Conservation (phyloP, 441 rosid species). For the Erodium texanum region DNA sequence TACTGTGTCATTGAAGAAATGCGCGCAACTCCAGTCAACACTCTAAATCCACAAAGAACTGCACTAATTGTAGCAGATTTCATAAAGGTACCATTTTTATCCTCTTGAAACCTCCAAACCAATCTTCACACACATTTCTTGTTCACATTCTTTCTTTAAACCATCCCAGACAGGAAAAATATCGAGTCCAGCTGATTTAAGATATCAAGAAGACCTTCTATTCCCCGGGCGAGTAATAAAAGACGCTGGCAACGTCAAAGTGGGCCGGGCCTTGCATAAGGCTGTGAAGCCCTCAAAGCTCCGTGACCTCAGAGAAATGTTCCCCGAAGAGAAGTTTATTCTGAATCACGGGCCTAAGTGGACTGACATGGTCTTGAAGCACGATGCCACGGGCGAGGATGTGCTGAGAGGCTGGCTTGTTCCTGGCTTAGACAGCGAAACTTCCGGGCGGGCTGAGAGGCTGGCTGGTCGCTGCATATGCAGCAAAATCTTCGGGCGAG, state of each 20-base stretch:
- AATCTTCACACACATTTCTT: background rate
- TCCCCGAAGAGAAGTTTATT: constrained; percentile 69
- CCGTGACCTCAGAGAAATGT: constrained; percentile 42
- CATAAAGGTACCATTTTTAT: constrained; percentile 43
- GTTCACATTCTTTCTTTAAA: too few relatives aligned
- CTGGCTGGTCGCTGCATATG: constrained; percentile 35
- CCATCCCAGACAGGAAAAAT: constrained; percentile 56
- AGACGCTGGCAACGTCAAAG: constrained; percentile 81
- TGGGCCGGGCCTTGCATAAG: constrained; percentile 63
- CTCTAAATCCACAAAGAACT: constrained; percentile 85
- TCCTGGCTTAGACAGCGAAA: too few relatives aligned
- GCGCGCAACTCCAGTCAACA: constrained; percentile 75
- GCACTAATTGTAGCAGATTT: constrained; percentile 83
- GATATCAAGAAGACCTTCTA: constrained; percentile 63
- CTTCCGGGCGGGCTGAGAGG: constrained; percentile 34
- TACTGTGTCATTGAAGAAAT: constrained; percentile 71
- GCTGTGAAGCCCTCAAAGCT: constrained; percentile 62
- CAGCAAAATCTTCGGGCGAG: too few relatives aligned
- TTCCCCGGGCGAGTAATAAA: constrained; percentile 71
- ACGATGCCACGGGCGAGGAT: constrained; percentile 77
- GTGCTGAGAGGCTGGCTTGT: constrained; percentile 84
- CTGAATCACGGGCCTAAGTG: constrained; percentile 43
- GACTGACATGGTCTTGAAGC: constrained; percentile 71
- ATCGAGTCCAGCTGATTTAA: constrained; percentile 76
- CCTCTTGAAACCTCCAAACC: too few relatives aligned